Base-by-base conservation (phyloP, 2,329 filamentous ascomycete genomes). In the Diaporthe citrichinensis region DNA sequence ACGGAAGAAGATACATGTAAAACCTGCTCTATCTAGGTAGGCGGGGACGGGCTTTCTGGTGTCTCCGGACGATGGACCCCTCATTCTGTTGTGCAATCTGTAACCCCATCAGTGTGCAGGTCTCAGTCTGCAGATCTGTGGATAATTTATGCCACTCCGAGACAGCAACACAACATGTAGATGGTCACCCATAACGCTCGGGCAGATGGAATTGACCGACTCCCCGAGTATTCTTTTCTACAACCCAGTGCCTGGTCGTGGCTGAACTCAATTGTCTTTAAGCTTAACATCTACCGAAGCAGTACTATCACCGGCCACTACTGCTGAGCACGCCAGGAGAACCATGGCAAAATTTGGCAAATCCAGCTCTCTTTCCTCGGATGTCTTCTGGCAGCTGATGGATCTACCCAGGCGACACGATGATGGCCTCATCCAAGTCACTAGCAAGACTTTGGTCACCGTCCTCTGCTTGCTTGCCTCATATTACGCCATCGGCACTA, bases 51-150 rank as follows among this genome's bases (percentile, higher is more conserved):
- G 55, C 28, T 58, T 23, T 31, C 23, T 58, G 15, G 17, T 25
- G 58, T n/a, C 58, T 17, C 10, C 28, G 23, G 58, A 15, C 12
- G 34, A 23, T 14, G 31, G 4, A 12, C 36, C 36, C 12, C 58
- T 61, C 34, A 9, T 23, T 4, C 36, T 41, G 23, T 25, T 9
- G 14, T 20, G 58, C 5, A 23, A 41, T n/a, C 23, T 25, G 36
- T 15, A 23, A 61, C 34, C 36, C 58, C 58, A n/a, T n/a, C n/a
- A n/a, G n/a, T n/a, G n/a, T n/a, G n/a, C n/a, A n/a, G n/a, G n/a
- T n/a, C n/a, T n/a, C n/a, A n/a, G n/a, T n/a, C n/a, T n/a, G 58
- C 36, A 41, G 36, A 41, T 61, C 34, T 25, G 58, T 61, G 58
- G 58, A 34, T 61, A 41, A 61, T n/a, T 61, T 17, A 8, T 41